These are phyloP conservation scores for Colletotrichum sp. DNA, from an alignment of 2,329 filamentous ascomycete species.

Conservation along the genomic window DNA sequence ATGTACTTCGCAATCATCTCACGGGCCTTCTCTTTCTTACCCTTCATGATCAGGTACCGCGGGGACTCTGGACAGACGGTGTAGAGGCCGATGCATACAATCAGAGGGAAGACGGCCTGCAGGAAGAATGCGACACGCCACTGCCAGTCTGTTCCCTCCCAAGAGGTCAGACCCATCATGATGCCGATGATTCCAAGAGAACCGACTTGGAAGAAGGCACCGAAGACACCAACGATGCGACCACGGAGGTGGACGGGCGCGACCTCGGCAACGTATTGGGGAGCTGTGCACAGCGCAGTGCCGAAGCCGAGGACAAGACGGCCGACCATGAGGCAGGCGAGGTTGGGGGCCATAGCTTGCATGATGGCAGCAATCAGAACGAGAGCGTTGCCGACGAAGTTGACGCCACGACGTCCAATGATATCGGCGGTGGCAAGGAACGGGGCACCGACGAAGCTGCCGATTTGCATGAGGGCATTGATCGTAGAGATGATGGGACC, in stretches of 20 bases:
- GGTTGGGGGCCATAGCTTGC: conserved; percentile 40
- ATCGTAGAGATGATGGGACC: conserved; percentile 46
- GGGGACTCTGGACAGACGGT: conserved; percentile 46
- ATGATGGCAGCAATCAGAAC: conserved; percentile 48
- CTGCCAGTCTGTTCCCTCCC: conserved; percentile 36
- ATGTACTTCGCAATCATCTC: conserved; percentile 40
- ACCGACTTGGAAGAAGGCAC: conserved; percentile 50
- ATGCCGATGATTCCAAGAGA: conserved; percentile 45
- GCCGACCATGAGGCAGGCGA: conserved; percentile 49
- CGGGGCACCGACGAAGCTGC: conserved; percentile 51
- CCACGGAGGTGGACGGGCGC: conserved; percentile 38
- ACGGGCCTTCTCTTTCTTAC: conserved; percentile 38
- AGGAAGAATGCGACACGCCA: conserved; percentile 47
- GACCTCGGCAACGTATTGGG: conserved; percentile 33
- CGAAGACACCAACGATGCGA: conserved; percentile 51
- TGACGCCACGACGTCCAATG: conserved; percentile 55
- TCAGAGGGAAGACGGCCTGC: conserved; percentile 43
- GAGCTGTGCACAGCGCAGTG: conserved; percentile 32
- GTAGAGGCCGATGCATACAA: conserved; percentile 35
- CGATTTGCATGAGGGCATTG: conserved; percentile 53
- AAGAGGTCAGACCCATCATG: conserved; percentile 45
- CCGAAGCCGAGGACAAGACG: conserved; percentile 63
- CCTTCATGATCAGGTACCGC: conserved; percentile 43
- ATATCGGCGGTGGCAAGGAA: conserved; percentile 56
- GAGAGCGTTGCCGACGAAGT: conserved; percentile 49